A percentile compares a stretch with the other conserved stretches of the same genome.
Evolutionary conservation across 805 yeast species (phyloP).

Genomic region (Hanseniaspora clermontiae): DNA sequence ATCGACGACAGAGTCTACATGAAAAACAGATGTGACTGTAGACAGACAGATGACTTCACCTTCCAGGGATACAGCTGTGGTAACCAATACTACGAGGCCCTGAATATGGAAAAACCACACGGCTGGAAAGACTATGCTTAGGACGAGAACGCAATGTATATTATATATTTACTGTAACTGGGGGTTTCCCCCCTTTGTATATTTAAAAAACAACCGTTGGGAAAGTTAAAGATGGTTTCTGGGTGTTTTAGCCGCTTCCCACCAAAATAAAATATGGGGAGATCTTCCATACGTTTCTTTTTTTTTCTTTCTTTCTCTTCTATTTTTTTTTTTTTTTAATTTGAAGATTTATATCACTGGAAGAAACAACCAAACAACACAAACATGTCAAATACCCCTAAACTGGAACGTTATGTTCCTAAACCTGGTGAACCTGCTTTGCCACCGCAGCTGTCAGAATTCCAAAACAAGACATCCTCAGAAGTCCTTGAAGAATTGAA

Average conservation of each 20-base stretch:
- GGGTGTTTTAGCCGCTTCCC: too few relatives aligned
- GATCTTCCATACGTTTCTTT: not conserved
- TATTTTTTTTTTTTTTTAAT: too few relatives aligned
- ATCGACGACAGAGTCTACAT: constrained; percentile 45
- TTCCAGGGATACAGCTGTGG: constrained; percentile 62
- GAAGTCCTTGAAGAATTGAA: constrained; percentile 69
- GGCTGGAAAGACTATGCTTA: constrained; percentile 40
- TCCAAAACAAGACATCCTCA: constrained; percentile 50
- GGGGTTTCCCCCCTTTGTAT: too few relatives aligned
- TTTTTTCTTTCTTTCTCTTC: not conserved
- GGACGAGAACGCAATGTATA: too few relatives aligned
- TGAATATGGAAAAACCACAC: constrained; percentile 40
- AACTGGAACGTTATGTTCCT: constrained; percentile 28
- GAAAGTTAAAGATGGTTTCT: too few relatives aligned
- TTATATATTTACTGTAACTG: too few relatives aligned
- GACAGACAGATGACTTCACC: constrained; percentile 59
- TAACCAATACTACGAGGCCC: constrained; percentile 41
- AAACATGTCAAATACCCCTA: constrained; percentile 21
- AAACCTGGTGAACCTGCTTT: constrained; percentile 53
- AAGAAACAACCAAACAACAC: not conserved
- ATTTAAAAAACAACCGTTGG: too few relatives aligned
- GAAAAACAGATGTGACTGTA: constrained; percentile 58
- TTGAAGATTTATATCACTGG: not conserved
- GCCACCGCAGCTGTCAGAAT: constrained; percentile 71
- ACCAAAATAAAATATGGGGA: not conserved